Conservation (phyloP, 2,329 filamentous ascomycete species). For the Scedosporium minutisporum region DNA sequence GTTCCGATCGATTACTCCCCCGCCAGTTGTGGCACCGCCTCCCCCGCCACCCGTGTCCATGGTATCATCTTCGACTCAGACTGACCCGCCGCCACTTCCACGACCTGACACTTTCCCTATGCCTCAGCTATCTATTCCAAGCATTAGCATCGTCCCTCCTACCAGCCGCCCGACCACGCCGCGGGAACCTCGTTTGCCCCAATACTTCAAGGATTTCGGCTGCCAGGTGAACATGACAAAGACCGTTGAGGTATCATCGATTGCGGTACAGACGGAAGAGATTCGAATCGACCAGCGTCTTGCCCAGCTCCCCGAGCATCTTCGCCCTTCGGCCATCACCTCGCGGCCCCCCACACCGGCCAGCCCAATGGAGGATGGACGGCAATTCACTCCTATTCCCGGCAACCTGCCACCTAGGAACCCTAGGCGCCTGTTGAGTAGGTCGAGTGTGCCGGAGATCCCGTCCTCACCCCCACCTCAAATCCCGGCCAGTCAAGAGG, state of each 20-base stretch:
- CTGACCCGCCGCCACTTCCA: constrained; percentile 28
- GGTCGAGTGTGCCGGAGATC: constrained; percentile 35
- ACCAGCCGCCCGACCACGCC: constrained; percentile 75
- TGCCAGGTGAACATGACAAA: constrained; percentile 58
- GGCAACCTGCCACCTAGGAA: constrained; percentile 49
- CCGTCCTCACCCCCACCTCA: constrained; percentile 38
- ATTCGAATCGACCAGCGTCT: constrained; percentile 75
- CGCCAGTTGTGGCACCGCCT: constrained; percentile 18
- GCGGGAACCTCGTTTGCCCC: constrained; percentile 62
- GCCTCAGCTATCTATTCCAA: constrained; percentile 55
- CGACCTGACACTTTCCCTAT: constrained; percentile 17
- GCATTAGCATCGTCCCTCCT: constrained; percentile 86
- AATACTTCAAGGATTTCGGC: constrained; percentile 70
- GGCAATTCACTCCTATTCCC: constrained; percentile 41
- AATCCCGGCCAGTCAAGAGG: constrained; percentile 19
- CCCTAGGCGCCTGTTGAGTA: constrained; percentile 42
- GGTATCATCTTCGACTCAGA: constrained; percentile 54
- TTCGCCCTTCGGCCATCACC: constrained; percentile 68
- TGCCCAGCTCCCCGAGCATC: constrained; percentile 63
- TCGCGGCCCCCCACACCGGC: constrained; percentile 50
- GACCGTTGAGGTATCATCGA: constrained; percentile 19
- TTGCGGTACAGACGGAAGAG: constrained; percentile 71
- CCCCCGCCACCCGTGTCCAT: constrained; percentile 24
- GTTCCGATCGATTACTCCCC: constrained; percentile 27
- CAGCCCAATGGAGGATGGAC: constrained; percentile 24